Conservation (phyloP, 2,329 filamentous ascomycete species). For the Cladobotryum protrusum region DNA sequence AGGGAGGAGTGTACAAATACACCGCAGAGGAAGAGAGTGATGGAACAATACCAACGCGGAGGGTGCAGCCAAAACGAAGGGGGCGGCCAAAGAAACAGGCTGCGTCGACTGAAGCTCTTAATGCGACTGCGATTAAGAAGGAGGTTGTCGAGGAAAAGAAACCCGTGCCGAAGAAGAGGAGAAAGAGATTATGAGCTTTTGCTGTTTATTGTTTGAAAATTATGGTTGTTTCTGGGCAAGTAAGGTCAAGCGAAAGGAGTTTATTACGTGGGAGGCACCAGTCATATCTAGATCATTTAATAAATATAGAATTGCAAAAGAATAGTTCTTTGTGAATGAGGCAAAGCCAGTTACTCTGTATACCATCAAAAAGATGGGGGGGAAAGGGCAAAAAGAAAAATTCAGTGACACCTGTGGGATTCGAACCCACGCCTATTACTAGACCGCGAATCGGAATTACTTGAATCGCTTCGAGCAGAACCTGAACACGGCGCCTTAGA, state of each 20-base stretch:
- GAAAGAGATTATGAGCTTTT: neutral
- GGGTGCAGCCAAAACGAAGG: neutral
- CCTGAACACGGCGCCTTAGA: constrained; percentile 20
- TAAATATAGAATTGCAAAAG: neutral
- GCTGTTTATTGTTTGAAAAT: too few relatives aligned
- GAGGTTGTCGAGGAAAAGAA: neutral
- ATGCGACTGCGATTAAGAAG: neutral
- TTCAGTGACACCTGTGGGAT: constrained; percentile 24
- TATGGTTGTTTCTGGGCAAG: too few relatives aligned
- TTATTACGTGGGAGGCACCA: too few relatives aligned
- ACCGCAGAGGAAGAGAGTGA: neutral
- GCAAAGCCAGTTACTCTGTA: too few relatives aligned
- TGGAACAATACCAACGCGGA: neutral
- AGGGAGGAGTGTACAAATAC: neutral
- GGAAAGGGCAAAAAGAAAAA: constrained; percentile 2
- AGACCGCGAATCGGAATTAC: constrained; percentile 17
- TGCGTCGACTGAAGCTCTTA: neutral
- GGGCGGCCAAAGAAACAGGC: neutral
- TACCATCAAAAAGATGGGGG: too few relatives aligned
- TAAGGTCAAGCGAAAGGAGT: too few relatives aligned
- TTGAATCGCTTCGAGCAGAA: neutral
- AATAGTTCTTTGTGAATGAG: too few relatives aligned
- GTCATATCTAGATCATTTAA: neutral
- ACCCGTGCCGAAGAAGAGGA: neutral
- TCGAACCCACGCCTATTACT: constrained; percentile 27